A percentile compares a stretch with the other conserved stretches of the same genome.
Evolutionary conservation across 768 basidiomycete genomes (phyloP).

Genomic region (Fomitopsis pulvina): DNA sequence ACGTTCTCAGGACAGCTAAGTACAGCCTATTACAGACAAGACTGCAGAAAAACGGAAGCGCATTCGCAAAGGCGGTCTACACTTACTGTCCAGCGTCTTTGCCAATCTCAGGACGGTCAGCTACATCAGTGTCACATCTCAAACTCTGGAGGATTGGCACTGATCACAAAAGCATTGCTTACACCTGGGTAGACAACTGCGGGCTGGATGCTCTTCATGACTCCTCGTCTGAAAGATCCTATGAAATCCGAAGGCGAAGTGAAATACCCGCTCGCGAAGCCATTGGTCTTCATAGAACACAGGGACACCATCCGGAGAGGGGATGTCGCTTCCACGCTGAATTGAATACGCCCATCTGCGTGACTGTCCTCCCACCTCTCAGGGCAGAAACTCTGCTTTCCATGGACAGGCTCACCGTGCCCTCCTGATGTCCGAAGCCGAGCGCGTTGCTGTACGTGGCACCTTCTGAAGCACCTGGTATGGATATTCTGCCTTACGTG

Average conservation of each 20-base stretch:
- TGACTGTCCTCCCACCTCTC: constrained; percentile 1
- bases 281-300: constrained; percentile 88
- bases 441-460: constrained; percentile 46
- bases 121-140: too few relatives aligned
- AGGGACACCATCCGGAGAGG: constrained; percentile 79
- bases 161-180: not conserved
- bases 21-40: constrained; percentile 54
- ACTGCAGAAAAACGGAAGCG: constrained; percentile 41
- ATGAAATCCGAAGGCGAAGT: constrained; percentile 36
- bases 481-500: constrained; percentile 78
- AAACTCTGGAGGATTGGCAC: not conserved
- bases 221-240: constrained; percentile 50
- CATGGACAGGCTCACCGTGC: constrained; percentile 61
- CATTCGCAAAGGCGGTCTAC: constrained; percentile 67
- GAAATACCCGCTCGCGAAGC: constrained; percentile 79
- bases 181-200: constrained; percentile 47
- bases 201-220: constrained; percentile 77
- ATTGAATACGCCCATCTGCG: constrained; percentile 38
- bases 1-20: constrained; percentile 85
- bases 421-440: constrained; percentile 60
- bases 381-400: constrained; percentile 74
- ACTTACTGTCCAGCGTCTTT: constrained; percentile 92
- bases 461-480: constrained; percentile 61
- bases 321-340: constrained; percentile 82
- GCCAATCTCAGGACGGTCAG: constrained; percentile 82